Evolutionary conservation across 1,284 basidiomycete genomes (phyloP), one percentile per base, ranked within the genome.

Genomic region (Boletus semigastroideus): DNA sequence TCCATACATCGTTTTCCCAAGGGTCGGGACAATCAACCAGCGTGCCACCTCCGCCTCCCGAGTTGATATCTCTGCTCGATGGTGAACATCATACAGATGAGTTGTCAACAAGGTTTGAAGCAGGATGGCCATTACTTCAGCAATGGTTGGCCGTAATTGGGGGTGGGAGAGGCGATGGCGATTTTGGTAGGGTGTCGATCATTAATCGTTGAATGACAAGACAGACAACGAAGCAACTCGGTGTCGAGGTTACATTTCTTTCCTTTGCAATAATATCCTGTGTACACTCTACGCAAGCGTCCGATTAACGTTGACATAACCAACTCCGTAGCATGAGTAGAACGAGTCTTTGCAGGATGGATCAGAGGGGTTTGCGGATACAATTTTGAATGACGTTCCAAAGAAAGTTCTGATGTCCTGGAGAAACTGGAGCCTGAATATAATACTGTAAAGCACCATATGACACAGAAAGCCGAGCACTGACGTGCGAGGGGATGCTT

Each of bases 11-110:
- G 19, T 64, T 57, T 41, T 53, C 63, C 2, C 70, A 69, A 48
- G 59, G 60, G 16, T 51, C 64, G 17, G 54, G 54, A 12, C 50
- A 59, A 30, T 39, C 53, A 33, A 16, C 46, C 34, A 56, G 53
- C 42, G 51, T 52, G 16, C 51, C 64, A 2, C 45, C 60, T 1
- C 58, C 71, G 33, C 86, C 86, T 14, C 70, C 73, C 6, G 86
- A 85, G 25, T 63, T 97, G 36, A 63, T 83, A 20, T 61, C 75
- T 5, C 70, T 90, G 51, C 74, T 97, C 12, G 88, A 97, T 63
- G 94, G 94, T 5, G 86, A 88, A 52, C 93, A 94, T 70, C 90
- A 94, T 68, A 87, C 92, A 2, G 95, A 98, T 68, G 94, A 97
- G 70, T 74, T 98, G 43, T 90, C 90, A 54, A 87, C 91, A 17